Evolutionary conservation across 2,329 filamentous ascomycete species (phyloP).

Genomic region (Lecanicillium sp.): DNA sequence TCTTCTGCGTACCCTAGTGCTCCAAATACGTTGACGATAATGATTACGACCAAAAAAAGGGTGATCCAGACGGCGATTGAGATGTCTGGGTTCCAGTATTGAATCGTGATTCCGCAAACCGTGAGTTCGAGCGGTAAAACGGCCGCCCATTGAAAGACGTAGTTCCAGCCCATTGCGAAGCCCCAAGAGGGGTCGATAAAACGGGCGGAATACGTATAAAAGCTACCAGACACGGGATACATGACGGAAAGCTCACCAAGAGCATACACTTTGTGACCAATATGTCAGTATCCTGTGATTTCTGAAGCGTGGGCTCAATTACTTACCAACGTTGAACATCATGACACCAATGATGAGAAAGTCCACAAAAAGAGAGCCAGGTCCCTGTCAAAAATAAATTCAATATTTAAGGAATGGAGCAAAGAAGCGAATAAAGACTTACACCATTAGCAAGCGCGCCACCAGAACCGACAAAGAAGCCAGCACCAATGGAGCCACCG

Average conservation of each 20-base stretch:
- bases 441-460: constrained; percentile 38
- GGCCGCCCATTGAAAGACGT: constrained; percentile 35
- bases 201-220: constrained; percentile 47
- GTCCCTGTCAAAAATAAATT: constrained; percentile 20
- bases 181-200: constrained; percentile 51
- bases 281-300: background rate
- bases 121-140: constrained; percentile 40
- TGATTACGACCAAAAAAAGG: constrained; percentile 43
- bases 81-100: constrained; percentile 37
- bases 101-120: constrained; percentile 38
- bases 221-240: constrained; percentile 49
- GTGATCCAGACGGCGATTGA: constrained; percentile 45
- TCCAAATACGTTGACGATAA: constrained; percentile 48
- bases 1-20: constrained; percentile 49
- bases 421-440: constrained; percentile 13
- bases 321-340: constrained; percentile 46
- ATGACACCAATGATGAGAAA: constrained; percentile 50
- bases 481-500: constrained; percentile 47
- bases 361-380: constrained; percentile 34
- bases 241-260: constrained; percentile 49
- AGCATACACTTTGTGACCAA: constrained; percentile 38
- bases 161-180: constrained; percentile 44
- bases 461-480: constrained; percentile 54
- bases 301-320: background rate
- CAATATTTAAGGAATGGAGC: background rate